Evolutionary conservation across 805 yeast genomes (phyloP), one percentile per base, ranked within the genome.

Genomic region (Hanseniaspora lindneri): DNA sequence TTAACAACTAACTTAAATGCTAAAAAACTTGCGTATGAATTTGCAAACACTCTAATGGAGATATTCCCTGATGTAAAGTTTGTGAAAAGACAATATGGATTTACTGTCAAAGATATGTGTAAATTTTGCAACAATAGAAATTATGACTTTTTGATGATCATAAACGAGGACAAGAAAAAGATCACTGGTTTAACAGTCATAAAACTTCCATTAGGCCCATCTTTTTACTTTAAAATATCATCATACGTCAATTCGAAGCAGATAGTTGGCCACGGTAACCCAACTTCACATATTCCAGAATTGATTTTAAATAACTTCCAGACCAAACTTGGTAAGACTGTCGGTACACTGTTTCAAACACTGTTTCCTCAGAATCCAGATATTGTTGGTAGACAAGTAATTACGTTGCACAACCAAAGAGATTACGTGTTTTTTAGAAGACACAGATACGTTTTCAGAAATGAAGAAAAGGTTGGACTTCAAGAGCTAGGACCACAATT

Each of bases 401-500:
- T 92, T 25, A 92, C 98, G 0, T 67, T 92, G 60, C 98, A 92
- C 63, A 92, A 92, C 62, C 98, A 92, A 64, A 75, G 98, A 70
- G 98, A 92, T 64, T 92, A 74, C 62, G 83, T 92, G 37, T 92
- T 92, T 59, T 89, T 92, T 72, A 76, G 98, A 67, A 77, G 96
- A 67, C 98, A 92, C 61, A 75, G 98, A 58, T 92, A 92, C 58
- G 70, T 86, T 1, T 92, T 92, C 67, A 74, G 76, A 60, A 83
- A 86, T 61, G 96, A 87, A 55, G 94, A 86, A 63, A 80, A 78
- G 57, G 96, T 89, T 1, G 98, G 97, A 7, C 67, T 92, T 44
- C 98, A 92, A 60, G 98, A 92, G 61, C 68, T 92, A 39, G 98
- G 98, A 0, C 98, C 98, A 1, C 96, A 88, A 64, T 92, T 92